A percentile compares a stretch with the other conserved stretches of the same genome.
Evolutionary conservation across 1,139 yeast species (phyloP).

Genomic region (Kodamaea fungicola): DNA sequence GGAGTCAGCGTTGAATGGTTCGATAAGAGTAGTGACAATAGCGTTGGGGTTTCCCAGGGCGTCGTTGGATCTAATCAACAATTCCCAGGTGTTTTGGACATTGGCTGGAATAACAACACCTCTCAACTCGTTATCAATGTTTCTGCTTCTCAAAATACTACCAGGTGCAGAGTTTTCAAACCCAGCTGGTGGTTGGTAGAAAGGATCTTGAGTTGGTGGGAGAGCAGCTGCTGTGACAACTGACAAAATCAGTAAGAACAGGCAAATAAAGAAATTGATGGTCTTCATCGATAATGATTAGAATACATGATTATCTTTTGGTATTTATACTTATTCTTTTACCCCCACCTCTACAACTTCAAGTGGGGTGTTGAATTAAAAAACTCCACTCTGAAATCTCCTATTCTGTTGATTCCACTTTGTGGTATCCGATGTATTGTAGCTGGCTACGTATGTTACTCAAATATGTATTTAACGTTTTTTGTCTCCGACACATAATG

Average conservation of each 20-base stretch:
- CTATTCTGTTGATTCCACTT: no score
- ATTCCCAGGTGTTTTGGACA: constrained; percentile 26
- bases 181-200: constrained; percentile 25
- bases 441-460: no score
- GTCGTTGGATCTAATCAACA: constrained; percentile 33
- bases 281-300: constrained; percentile 1
- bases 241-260: neutral
- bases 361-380: no score
- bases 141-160: constrained; percentile 22
- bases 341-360: no score
- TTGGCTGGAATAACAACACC: constrained; percentile 12
- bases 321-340: no score
- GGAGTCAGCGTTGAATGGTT: constrained; percentile 29
- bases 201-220: constrained; percentile 19
- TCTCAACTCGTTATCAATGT: constrained; percentile 19
- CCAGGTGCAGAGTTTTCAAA: constrained; percentile 23
- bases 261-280: neutral
- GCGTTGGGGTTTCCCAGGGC: constrained; percentile 28
- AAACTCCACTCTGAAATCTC: no score
- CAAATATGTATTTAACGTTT: no score
- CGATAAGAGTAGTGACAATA: constrained; percentile 29
- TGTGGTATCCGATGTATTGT: no score
- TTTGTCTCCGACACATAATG: no score
- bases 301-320: neutral
- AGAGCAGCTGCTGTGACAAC: neutral